Evolutionary conservation across 441 rosid genomes (phyloP).

Genomic region (Pelargonium australe): DNA sequence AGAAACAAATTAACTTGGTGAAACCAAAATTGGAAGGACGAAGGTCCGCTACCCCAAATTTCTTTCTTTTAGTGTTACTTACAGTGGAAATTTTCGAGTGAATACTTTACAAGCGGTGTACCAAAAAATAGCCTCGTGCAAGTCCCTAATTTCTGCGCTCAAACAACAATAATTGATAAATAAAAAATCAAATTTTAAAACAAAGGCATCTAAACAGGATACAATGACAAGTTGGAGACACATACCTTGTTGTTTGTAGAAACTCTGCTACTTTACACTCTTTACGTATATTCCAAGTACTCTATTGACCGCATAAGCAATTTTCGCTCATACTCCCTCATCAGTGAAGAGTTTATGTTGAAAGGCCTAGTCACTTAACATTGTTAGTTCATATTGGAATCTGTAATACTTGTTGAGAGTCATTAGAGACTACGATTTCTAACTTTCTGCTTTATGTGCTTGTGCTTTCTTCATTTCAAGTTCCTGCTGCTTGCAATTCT

Average conservation of each 20-base stretch:
- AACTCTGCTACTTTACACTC: background rate
- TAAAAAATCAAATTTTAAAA: too few species aligned
- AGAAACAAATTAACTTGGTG: background rate
- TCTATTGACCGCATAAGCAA: background rate
- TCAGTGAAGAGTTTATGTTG: background rate
- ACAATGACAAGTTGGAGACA: background rate
- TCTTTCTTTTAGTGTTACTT: background rate
- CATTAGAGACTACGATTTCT: conserved; percentile 12
- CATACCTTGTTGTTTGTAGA: background rate
- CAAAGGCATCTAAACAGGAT: too few species aligned
- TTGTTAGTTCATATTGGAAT: background rate
- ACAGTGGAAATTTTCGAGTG: background rate
- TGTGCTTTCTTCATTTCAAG: conserved; percentile 36
- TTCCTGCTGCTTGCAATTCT: conserved; percentile 74
- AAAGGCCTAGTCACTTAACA: background rate
- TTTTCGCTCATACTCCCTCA: background rate
- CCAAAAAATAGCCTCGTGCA: background rate
- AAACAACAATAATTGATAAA: background rate
- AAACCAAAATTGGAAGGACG: background rate
- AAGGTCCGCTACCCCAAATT: background rate
- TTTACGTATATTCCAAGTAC: background rate
- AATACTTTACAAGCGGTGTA: conserved; percentile 5
- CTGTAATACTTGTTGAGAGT: conserved; percentile 1
- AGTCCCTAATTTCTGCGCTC: background rate
- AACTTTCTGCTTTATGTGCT: conserved; percentile 33